Evolutionary conservation across 148 eudicot genomes (phyloP).

Genomic region (Pouteria glomerata): DNA sequence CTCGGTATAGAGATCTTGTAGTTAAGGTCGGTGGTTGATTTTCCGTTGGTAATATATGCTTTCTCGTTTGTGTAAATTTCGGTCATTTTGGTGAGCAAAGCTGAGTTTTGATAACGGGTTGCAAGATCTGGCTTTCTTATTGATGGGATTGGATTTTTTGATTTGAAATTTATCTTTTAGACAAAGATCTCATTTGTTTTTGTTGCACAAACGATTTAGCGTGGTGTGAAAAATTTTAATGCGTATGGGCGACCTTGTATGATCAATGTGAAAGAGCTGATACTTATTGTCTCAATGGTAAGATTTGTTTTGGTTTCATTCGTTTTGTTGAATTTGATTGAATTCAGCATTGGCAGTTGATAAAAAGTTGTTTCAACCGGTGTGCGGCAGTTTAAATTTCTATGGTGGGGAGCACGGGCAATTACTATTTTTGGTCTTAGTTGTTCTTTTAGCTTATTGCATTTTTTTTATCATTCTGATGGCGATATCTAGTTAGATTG

Average conservation of each 20-base stretch:
- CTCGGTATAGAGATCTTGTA: neutral
- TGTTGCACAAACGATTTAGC: neutral
- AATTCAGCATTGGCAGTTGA: neutral
- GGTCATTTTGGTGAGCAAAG: neutral
- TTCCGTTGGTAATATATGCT: neutral
- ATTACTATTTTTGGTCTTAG: neutral
- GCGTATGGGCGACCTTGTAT: neutral
- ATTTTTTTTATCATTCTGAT: neutral
- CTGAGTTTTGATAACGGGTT: constrained; percentile 1
- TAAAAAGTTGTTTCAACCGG: neutral
- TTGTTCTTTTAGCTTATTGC: neutral
- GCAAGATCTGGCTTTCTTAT: constrained; percentile 6
- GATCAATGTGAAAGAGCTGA: neutral
- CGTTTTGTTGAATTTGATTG: neutral
- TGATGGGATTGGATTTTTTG: constrained; percentile 2
- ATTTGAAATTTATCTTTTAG: neutral
- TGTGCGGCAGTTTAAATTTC: neutral
- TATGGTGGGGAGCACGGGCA: neutral
- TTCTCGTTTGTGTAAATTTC: neutral
- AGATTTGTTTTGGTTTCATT: neutral
- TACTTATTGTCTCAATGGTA: neutral
- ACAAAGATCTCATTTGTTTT: neutral
- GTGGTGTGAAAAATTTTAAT: neutral
- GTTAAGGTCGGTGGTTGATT: constrained; percentile 5
- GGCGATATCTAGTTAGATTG: neutral